Evolutionary conservation across 192 early-diverging fungal species (phyloP), one percentile per base, ranked within the genome.

Genomic region (Jimgerdemannia flammicorona): DNA sequence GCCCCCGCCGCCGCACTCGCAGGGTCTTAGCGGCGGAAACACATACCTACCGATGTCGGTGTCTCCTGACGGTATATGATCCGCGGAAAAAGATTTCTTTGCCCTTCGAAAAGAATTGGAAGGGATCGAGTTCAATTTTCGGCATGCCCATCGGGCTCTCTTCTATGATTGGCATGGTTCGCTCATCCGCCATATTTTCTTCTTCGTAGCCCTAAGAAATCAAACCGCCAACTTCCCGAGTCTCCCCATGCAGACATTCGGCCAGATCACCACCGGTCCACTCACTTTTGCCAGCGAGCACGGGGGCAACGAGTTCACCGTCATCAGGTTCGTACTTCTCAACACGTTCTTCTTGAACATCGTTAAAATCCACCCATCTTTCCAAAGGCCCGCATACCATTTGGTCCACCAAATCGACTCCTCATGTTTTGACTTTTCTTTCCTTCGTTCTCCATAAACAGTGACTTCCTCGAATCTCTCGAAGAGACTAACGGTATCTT

Each of bases 251-350:
- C 85, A 79, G 72, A 76, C 77, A 66, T 83, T 79, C 77, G 74
- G 77, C 10, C 81, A 83, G 67, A 79, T 83, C 75, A 78, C 77
- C 44, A 72, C 74, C 14, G 81, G 83, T 63, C 92, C 92, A 18
- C 78, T 91, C n/a, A 86, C 90, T 2, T 95, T 95, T 86, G 91
- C 93, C 3, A 88, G 85, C 79, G 92, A 91, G 64, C 86, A 88
- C 66, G 91, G 89, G 88, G 94, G 93, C 19, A 88, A 94, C 80
- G 94, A 95, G 72, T 91, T 94, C 68, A 90, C 92, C 3, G 91
- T 94, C 10, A 85, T 95, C 69, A 90, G 49, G 49, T 59, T 14
- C 49, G 49, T 59, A 10, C 49, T 83, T 59, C 49, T 59, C 14
- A 59, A 10, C 49, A 59, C 14, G 49, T 59, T 10, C 29, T 29